Evolutionary conservation across 2,329 filamentous ascomycete genomes (phyloP), one percentile per base, ranked within the genome.

Genomic region (Fonsecaea pedrosoi): DNA sequence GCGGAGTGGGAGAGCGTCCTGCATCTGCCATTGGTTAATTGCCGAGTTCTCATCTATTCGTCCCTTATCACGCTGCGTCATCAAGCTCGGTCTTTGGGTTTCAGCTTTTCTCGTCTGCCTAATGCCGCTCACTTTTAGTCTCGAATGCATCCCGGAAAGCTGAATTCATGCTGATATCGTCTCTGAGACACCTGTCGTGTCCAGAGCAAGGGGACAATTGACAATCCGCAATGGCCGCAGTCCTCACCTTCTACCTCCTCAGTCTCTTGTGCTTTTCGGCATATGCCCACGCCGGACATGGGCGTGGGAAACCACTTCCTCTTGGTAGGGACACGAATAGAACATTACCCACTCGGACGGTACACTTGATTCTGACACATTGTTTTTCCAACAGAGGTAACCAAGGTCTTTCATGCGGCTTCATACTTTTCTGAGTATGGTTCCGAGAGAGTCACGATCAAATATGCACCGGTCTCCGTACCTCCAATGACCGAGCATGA

Each of bases 401-500:
- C 60, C 25, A 62, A 35, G 4, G n/a, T 30, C 8, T 48, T 30
- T 38, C n/a, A 25, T n/a, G 54, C 38, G 6, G 42, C 62, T 13
- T 57, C 32, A 15, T 59, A 13, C 35, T 65, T 65, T 40, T n/a
- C 18, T 8, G 55, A 60, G 25, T 54, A 54, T 37, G 8, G 35
- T 9, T 60, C 62, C 18, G 13, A 57, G 32, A 55, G 62, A 25
- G 54, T 65, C 38, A 67, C 56, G 10, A 60, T 67, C 62, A 67
- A 54, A 34, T 67, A 67, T 50, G 38, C 37, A 3, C 32, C 61
- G 12, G 56, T 64, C 4, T 35, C 48, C 12, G 65, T 67, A 5
- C 65, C 65, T 21, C 35, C 65, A 13, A 67, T 67, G 65, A 59
- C 13, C n/a, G 56, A 67, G n/a, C 21, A 58, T 32, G 48, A 65